Evolutionary conservation across 2,329 filamentous ascomycete genomes (phyloP), one percentile per base, ranked within the genome.

Genomic region (Fusarium anthophilum): DNA sequence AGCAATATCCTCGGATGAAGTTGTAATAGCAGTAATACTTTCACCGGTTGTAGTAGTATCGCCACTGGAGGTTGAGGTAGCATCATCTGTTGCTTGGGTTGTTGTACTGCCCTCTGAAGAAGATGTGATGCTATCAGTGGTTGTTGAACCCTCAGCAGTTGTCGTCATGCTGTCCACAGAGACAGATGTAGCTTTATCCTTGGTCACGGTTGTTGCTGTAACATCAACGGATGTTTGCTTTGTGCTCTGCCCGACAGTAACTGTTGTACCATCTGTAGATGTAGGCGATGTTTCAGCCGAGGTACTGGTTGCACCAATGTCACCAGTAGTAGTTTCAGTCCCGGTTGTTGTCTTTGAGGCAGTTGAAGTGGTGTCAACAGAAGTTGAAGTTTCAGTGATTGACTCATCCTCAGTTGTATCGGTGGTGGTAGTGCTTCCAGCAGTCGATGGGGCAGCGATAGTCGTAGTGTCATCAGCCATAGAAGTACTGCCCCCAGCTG

Each of bases 71-170:
- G 32, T 8, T 35, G 32, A 35, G 32, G 32, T 37, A 37, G 13
- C 0, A 17, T 17, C 18, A 4, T 51, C 22, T 14, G 17, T 35
- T 24, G 15, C 30, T 3, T 8, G 1, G 0, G 17, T 2, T 24
- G 30, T 35, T 37, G n/a, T 20, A 7, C n/a, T 26, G n/a, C 3
- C 3, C 8, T 53, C 48, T 0, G 48, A 53, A 20, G n/a, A 35
- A 15, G 30, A 51, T 0, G 4, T 26, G 50, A 0, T 1, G n/a
- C 32, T 4, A 8, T 12, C 32, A 8, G n/a, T 53, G 2, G 0
- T 24, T 4, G 13, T 12, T 6, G 50, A 24, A 10, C 3, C 3
- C 22, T 2, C 30, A 0, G 4, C 6, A 3, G 32, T 1, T 20
- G 48, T 53, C 0, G n/a, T 22, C 8, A 4, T 30, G 30, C 30